Conservation (phyloP, 2,329 filamentous ascomycete species). For the Hypoxylon sp. region DNA sequence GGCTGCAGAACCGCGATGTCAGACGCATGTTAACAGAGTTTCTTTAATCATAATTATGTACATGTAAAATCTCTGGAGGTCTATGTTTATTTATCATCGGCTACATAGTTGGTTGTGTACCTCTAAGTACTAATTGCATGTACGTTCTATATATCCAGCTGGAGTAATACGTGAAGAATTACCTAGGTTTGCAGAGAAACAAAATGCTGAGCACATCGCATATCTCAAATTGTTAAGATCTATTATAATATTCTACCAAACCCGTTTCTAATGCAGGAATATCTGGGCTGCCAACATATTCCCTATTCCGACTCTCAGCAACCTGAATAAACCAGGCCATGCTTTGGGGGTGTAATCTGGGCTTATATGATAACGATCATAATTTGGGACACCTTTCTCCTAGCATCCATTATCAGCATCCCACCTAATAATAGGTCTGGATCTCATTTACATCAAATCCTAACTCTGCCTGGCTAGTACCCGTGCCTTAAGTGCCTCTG, state of each 20-base stretch:
- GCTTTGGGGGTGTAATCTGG: neutral
- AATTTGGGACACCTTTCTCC: neutral
- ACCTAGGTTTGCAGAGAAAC: too few species aligned
- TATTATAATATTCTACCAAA: neutral
- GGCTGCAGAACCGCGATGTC: neutral
- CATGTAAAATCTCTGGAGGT: neutral
- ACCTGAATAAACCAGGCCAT: neutral
- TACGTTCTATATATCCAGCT: too few species aligned
- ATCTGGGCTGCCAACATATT: neutral
- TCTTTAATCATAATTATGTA: neutral
- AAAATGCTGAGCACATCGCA: too few species aligned
- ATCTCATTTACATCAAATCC: neutral
- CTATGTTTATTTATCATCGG: neutral
- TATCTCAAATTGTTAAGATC: neutral
- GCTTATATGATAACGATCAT: neutral
- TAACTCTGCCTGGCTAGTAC: neutral
- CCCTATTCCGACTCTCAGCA: neutral
- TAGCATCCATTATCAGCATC: constrained; percentile 4
- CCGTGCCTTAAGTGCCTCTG: neutral
- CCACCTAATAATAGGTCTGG: neutral
- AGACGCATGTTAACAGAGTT: neutral
- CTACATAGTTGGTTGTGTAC: neutral
- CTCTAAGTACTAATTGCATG: too few species aligned
- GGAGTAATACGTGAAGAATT: too few species aligned
- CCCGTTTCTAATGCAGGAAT: neutral